Evolutionary conservation across 352 stramenopile genomes (phyloP).

Genomic region (Phytophthora litchii): DNA sequence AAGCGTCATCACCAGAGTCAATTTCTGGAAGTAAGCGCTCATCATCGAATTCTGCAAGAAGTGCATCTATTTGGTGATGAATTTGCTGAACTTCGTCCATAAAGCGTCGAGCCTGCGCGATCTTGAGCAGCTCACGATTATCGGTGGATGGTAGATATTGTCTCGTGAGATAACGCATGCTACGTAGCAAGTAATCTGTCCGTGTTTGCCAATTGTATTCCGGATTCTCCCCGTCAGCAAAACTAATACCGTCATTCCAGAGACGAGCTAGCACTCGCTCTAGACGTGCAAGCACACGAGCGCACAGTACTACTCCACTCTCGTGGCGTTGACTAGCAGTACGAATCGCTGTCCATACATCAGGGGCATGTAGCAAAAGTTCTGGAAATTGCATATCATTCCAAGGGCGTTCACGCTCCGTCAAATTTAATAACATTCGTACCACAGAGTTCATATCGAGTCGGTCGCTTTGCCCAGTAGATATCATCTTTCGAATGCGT

Average conservation of each 20-base stretch:
- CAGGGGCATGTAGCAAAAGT: conserved; percentile 32
- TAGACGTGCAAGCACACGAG: conserved; percentile 28
- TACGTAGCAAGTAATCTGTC: conserved; percentile 39
- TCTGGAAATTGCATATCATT: conserved; percentile 40
- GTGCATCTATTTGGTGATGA: conserved; percentile 31
- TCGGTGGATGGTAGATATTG: conserved; percentile 22
- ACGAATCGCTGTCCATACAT: conserved; percentile 38
- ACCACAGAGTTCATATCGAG: conserved; percentile 31
- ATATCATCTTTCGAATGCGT: conserved; percentile 22
- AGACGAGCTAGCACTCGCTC: conserved; percentile 31
- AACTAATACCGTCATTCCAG: conserved; percentile 33
- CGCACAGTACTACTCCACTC: conserved; percentile 30
- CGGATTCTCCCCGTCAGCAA: conserved; percentile 19
- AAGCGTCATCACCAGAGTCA: conserved; percentile 6
- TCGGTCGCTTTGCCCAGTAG: conserved; percentile 8
- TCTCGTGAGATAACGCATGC: conserved; percentile 30
- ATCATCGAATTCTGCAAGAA: conserved; percentile 33
- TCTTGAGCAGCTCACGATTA: conserved; percentile 28
- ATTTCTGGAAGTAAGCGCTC: conserved; percentile 3
- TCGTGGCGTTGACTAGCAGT: conserved; percentile 27
- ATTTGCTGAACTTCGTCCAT: conserved; percentile 35
- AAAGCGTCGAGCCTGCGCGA: conserved; percentile 34
- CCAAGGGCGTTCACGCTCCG: conserved; percentile 29
- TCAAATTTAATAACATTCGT: conserved; percentile 18
- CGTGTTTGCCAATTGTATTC: conserved; percentile 41